These are phyloP conservation scores for Verbena officinalis DNA, from an alignment of 257 asterid species.

Conservation along the genomic window DNA sequence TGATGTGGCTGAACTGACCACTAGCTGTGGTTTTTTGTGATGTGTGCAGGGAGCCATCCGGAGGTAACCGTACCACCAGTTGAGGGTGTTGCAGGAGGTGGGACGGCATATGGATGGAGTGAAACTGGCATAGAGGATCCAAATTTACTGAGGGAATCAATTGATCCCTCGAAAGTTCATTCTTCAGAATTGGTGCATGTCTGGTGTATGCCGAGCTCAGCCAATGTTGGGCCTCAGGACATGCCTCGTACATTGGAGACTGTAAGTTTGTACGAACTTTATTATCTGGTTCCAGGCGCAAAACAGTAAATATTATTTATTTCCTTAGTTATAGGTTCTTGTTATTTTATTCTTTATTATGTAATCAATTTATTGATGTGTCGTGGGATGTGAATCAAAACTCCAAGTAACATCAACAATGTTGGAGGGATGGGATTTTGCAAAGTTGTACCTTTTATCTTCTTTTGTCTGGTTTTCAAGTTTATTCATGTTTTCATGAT, in stretches of 20 bases:
- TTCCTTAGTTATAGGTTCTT: slow-evolving; percentile 13
- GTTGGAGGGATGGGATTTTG: not conserved
- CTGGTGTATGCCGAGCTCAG: slow-evolving; percentile 96
- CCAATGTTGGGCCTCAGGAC: slow-evolving; percentile 95
- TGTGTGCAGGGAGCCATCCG: slow-evolving; percentile 61
- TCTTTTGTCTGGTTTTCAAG: slow-evolving; percentile 18
- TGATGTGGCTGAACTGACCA: not conserved
- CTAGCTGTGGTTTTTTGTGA: slow-evolving; percentile 15
- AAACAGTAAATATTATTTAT: slow-evolving; percentile 4
- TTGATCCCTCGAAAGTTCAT: slow-evolving; percentile 82
- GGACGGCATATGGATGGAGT: slow-evolving; percentile 95
- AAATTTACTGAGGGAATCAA: slow-evolving; percentile 52
- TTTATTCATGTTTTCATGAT: slow-evolving; percentile 17
- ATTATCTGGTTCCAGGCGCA: slow-evolving; percentile 12
- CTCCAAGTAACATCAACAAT: not conserved
- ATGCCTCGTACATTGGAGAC: slow-evolving; percentile 84
- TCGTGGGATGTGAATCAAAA: not conserved
- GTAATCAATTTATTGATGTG: not conserved
- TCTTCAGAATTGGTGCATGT: slow-evolving; percentile 79
- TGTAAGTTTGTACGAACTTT: slow-evolving; percentile 47
- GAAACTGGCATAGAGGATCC: slow-evolving; percentile 62
- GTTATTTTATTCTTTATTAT: not conserved
- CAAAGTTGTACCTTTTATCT: not conserved
- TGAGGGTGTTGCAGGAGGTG: slow-evolving; percentile 99
- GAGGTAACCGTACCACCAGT: slow-evolving; percentile 75